These are phyloP conservation scores for Stenogyne calaminthoides DNA, from an alignment of 305 asterid genomes.

Conservation along the genomic window DNA sequence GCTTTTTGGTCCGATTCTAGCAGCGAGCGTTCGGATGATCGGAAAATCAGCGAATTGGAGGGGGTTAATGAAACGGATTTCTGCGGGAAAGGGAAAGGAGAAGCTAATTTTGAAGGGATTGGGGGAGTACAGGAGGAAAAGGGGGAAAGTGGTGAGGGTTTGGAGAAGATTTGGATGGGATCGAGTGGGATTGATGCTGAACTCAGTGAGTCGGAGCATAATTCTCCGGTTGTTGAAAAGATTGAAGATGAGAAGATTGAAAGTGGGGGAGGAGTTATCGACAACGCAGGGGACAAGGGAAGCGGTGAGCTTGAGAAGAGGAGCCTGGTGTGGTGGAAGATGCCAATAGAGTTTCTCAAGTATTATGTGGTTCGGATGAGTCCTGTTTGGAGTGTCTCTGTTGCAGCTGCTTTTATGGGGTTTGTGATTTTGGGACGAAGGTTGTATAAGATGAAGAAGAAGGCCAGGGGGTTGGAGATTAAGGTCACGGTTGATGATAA, in stretches of 20 bases:
- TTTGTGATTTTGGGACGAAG: conserved; percentile 78
- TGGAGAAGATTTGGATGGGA: conserved; percentile 32
- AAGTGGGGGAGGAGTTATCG: conserved; percentile 32
- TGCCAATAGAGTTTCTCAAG: conserved; percentile 74
- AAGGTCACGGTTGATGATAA: conserved; percentile 82
- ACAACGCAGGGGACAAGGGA: conserved; percentile 29
- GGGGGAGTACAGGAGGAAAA: conserved; percentile 32
- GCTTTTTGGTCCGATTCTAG: conserved; percentile 79
- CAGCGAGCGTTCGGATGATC: conserved; percentile 65
- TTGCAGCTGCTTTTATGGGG: conserved; percentile 89
- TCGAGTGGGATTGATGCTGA: conserved; percentile 36
- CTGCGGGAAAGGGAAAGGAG: conserved; percentile 30
- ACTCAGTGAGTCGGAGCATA: conserved; percentile 32
- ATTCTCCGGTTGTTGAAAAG: conserved; percentile 32
- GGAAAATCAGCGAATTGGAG: conserved; percentile 41
- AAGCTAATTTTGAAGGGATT: conserved; percentile 35
- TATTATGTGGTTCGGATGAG: conserved; percentile 65
- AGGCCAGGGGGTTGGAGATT: conserved; percentile 61
- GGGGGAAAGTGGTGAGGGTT: conserved; percentile 27
- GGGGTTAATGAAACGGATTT: conserved; percentile 37
- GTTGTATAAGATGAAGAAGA: conserved; percentile 80
- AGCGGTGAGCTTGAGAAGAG: conserved; percentile 52
- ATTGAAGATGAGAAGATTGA: conserved; percentile 30
- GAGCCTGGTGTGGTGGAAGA: conserved; percentile 87
- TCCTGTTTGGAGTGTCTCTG: conserved; percentile 80